Percentiles rank a stretch among this genome's conserved stretches.
Evolutionary conservation across 768 basidiomycete species (phyloP).

Genomic region (Collybia nuda): DNA sequence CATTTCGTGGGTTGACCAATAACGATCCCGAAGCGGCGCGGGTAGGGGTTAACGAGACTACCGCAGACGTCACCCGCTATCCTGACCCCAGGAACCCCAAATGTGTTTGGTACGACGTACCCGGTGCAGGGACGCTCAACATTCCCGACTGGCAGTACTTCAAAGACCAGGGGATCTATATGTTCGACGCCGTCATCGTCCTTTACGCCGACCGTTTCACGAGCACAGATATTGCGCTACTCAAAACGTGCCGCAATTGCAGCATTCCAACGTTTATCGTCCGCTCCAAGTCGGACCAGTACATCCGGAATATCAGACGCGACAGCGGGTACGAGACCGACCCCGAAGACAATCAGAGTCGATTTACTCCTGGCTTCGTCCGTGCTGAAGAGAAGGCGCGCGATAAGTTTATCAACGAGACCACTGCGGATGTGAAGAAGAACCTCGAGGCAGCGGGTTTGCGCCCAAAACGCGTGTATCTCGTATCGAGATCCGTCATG

Average conservation of each 20-base stretch:
- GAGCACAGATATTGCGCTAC: constrained; percentile 29
- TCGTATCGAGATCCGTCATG: constrained; percentile 3
- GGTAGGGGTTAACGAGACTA: constrained; percentile 27
- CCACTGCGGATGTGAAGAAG: constrained; percentile 1
- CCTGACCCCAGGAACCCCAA: constrained; percentile 16
- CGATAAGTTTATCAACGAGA: constrained; percentile 5
- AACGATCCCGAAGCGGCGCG: constrained; percentile 19
- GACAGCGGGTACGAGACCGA: constrained; percentile 37
- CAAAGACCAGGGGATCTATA: constrained; percentile 33
- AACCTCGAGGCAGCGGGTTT: constrained; percentile 7
- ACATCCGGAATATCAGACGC: constrained; percentile 30
- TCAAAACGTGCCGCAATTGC: constrained; percentile 25
- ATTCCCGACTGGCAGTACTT: constrained; percentile 34
- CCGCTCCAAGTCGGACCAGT: constrained; percentile 31
- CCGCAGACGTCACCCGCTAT: constrained; percentile 20
- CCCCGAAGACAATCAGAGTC: constrained; percentile 10
- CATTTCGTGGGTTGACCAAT: constrained; percentile 27
- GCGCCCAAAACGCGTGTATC: background rate
- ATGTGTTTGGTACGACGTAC: constrained; percentile 33
- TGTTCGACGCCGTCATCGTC: constrained; percentile 31
- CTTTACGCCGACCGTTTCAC: constrained; percentile 32
- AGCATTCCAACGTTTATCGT: constrained; percentile 32
- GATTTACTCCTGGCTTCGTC: background rate
- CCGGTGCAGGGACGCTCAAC: constrained; percentile 30
- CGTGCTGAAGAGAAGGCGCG: constrained; percentile 1